A percentile compares a stretch with the other conserved stretches of the same genome.
Conservation (phyloP, 257 asterid species). For the Solanum acaule region DNA sequence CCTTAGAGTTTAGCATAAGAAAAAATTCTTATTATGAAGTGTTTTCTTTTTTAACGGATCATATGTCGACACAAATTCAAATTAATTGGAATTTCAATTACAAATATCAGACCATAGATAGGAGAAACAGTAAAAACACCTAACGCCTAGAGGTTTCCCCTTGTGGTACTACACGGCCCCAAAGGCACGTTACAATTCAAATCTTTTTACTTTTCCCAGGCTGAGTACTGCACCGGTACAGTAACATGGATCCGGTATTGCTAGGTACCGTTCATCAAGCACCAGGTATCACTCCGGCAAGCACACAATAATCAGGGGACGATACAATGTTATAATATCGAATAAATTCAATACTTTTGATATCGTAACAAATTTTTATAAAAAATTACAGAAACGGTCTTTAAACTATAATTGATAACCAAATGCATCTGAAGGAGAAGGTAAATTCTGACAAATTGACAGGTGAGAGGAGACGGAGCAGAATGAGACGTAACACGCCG, state of each 20-base stretch:
- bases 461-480: background rate
- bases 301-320: background rate
- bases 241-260: too few relatives aligned
- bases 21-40: background rate
- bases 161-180: background rate
- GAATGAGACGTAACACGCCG: background rate
- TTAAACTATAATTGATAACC: too few relatives aligned
- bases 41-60: rapidly evolving
- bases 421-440: background rate
- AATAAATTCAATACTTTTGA: too few relatives aligned
- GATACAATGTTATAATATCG: background rate
- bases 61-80: rapidly evolving
- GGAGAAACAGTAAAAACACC: background rate
- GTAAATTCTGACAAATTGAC: background rate
- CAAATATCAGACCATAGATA: rapidly evolving
- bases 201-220: background rate
- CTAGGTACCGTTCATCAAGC: background rate
- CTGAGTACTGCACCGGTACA: background rate
- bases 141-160: background rate
- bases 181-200: background rate
- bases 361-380: too few relatives aligned
- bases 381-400: background rate
- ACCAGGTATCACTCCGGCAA: background rate
- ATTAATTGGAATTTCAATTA: background rate
- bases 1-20: background rate